Evolutionary conservation across 2,329 filamentous ascomycete genomes (phyloP), one percentile per base, ranked within the genome.

Genomic region (Arthrobotrys pseudoclavata): DNA sequence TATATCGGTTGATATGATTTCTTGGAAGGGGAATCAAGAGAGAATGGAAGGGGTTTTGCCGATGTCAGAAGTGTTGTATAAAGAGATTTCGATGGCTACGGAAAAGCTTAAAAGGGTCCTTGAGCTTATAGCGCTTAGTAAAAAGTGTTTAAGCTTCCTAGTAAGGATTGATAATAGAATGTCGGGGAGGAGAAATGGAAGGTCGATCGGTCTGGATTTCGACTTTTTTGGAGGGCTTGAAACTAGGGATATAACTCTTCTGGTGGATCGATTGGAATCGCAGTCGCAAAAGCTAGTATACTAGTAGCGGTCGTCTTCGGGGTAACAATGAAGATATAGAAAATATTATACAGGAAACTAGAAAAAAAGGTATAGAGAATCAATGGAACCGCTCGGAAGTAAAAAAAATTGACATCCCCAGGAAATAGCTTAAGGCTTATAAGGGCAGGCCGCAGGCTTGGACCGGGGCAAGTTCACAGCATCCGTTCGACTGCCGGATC

Each of bases 401-500:
- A 5, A 34, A 9, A 9, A 9, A 34, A 34, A 34, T 40, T n/a
- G 12, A 40, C 37, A 12, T 40, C 42, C n/a, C n/a, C n/a, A 47
- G 40, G 15, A n/a, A 45, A 42, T n/a, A 45, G 18, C 42, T 47
- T 47, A 47, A 22, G 15, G n/a, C n/a, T 47, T 40, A 22, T 18
- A 40, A 37, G 20, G 37, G 13, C 37, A 34, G 29, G 7, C 29
- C 7, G 29, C 7, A 7, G 37, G 13, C 37, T 40, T 40, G 12
- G 37, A 13, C 37, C 37, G 13, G 13, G 37, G 13, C 37, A 40
- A 22, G 42, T 47, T 4, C 42, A 18, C 24, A 18, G 29, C 40
- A 63, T 63, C 40, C 63, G 52, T 42, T n/a, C 22, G 15, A 45
- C 42, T 48, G 71, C 63, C 71, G 63, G 69, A 55, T 40, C 71